phyloP scores from a whole-genome alignment of 805 yeast species.

The Ogataea corticis region DNA sequence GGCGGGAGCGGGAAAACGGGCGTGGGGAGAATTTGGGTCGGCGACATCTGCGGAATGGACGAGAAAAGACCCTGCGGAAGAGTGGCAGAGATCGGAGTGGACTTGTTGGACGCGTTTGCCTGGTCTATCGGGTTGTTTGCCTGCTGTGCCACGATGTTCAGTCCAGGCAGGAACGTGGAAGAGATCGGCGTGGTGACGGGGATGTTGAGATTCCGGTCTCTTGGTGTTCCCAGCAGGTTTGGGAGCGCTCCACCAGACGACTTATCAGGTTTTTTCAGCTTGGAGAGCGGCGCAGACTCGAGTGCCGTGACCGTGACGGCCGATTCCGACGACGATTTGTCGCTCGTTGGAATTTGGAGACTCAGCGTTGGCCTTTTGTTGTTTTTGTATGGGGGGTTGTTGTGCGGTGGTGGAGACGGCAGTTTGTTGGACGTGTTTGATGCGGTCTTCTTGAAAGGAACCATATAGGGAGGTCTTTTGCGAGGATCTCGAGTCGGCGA shows the following conservation, averaged over 20 bases:
- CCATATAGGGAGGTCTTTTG: slow-evolving; percentile 2
- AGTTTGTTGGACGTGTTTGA: neutral
- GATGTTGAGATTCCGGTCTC: slow-evolving; percentile 15
- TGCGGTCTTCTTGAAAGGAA: slow-evolving; percentile 6
- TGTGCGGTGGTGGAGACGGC: slow-evolving; percentile 4
- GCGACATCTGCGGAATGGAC: slow-evolving; percentile 33
- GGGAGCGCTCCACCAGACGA: neutral
- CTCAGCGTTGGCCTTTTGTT: slow-evolving; percentile 57
- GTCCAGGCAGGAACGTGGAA: slow-evolving; percentile 18
- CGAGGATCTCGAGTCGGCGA: slow-evolving; percentile 6
- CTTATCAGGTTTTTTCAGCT: slow-evolving; percentile 4
- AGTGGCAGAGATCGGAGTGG: slow-evolving; percentile 32
- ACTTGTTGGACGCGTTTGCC: slow-evolving; percentile 24
- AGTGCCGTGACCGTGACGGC: slow-evolving; percentile 48
- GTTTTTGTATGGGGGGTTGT: slow-evolving; percentile 1
- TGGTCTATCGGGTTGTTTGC: slow-evolving; percentile 18
- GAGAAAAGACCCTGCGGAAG: slow-evolving; percentile 31
- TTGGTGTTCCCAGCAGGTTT: slow-evolving; percentile 6
- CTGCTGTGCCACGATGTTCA: slow-evolving; percentile 22
- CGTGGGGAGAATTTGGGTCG: slow-evolving; percentile 32
- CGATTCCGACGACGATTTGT: slow-evolving; percentile 36
- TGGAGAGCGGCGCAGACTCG: slow-evolving; percentile 24
- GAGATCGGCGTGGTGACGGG: slow-evolving; percentile 23
- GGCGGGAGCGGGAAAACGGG: slow-evolving; percentile 27
- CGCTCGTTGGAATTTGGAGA: slow-evolving; percentile 59